These are phyloP conservation scores for Monosporascus sp. DNA, from an alignment of 2,329 filamentous ascomycete species.

Conservation along the genomic window DNA sequence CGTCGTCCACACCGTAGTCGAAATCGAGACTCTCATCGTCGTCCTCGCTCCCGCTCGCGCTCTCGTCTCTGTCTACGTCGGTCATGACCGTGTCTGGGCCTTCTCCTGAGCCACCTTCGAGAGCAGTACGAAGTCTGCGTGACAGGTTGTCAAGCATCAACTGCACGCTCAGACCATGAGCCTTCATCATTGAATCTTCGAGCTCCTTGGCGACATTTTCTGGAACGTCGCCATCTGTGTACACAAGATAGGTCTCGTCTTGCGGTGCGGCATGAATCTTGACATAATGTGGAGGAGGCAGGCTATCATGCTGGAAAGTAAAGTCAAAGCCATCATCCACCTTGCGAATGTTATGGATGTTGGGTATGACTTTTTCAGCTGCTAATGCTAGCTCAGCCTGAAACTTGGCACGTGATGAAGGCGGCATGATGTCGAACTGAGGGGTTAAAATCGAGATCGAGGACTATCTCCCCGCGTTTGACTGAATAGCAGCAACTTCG, in stretches of 20 bases:
- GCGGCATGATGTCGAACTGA: slow-evolving; percentile 12
- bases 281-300: slow-evolving; percentile 20
- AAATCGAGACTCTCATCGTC: slow-evolving; percentile 14
- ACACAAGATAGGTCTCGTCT: slow-evolving; percentile 26
- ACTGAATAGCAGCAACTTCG: too few relatives aligned
- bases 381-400: slow-evolving; percentile 18
- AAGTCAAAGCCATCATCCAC: slow-evolving; percentile 68
- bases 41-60: not conserved
- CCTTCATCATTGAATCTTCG: slow-evolving; percentile 13
- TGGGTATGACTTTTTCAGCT: slow-evolving; percentile 6
- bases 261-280: slow-evolving; percentile 33
- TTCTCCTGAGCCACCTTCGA: slow-evolving; percentile 18
- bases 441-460: too few relatives aligned
- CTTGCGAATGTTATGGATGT: slow-evolving; percentile 47
- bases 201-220: slow-evolving; percentile 13
- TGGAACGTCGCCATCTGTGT: slow-evolving; percentile 17
- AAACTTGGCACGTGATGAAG: slow-evolving; percentile 9
- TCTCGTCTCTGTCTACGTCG: slow-evolving; percentile 16
- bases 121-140: slow-evolving; percentile 20
- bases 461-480: too few relatives aligned
- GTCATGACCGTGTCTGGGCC: slow-evolving; percentile 28
- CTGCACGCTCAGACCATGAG: slow-evolving; percentile 14
- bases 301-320: slow-evolving; percentile 33
- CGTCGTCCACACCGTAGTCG: slow-evolving; percentile 20
- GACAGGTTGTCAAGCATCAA: slow-evolving; percentile 23